phyloP scores from a whole-genome alignment of 2,329 filamentous ascomycete genomes.

The Juglanconis juglandina region DNA sequence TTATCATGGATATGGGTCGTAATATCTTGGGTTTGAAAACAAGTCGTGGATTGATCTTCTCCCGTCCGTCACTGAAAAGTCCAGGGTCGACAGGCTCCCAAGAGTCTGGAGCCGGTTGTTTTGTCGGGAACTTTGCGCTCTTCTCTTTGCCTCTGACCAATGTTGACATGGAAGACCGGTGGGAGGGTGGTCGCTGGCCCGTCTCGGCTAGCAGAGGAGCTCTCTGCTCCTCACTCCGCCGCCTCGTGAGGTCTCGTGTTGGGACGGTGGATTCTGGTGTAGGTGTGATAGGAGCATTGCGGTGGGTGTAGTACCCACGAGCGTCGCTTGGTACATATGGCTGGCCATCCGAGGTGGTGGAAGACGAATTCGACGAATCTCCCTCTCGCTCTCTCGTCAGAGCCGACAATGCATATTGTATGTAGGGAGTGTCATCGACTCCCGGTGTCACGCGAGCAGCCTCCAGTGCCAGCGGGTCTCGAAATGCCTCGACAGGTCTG shows the following conservation, averaged over 20 bases:
- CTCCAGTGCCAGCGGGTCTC: slow-evolving; percentile 49
- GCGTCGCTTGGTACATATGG: slow-evolving; percentile 31
- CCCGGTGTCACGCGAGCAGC: slow-evolving; percentile 65
- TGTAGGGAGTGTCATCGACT: slow-evolving; percentile 80
- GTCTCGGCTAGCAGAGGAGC: slow-evolving; percentile 13
- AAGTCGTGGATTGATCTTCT: slow-evolving; percentile 43
- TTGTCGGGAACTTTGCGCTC: background rate
- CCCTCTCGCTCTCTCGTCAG: slow-evolving; percentile 72
- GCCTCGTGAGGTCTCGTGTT: background rate
- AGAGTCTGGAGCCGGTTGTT: slow-evolving; percentile 6
- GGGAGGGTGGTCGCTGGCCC: slow-evolving; percentile 7
- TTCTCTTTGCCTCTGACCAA: slow-evolving; percentile 12
- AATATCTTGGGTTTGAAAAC: slow-evolving; percentile 71
- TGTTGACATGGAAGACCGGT: slow-evolving; percentile 18
- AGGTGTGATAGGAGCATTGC: slow-evolving; percentile 8
- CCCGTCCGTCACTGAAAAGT: slow-evolving; percentile 26
- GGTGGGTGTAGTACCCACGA: slow-evolving; percentile 35
- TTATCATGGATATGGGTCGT: slow-evolving; percentile 60
- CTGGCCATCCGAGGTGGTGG: slow-evolving; percentile 32
- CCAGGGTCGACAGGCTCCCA: slow-evolving; percentile 29
- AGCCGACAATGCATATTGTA: slow-evolving; percentile 85
- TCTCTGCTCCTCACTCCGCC: slow-evolving; percentile 15
- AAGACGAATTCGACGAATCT: slow-evolving; percentile 49
- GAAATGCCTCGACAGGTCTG: slow-evolving; percentile 34
- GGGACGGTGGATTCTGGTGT: background rate